Conservation (phyloP, 2,329 filamentous ascomycete genomes). For the Claviceps arundinis region DNA sequence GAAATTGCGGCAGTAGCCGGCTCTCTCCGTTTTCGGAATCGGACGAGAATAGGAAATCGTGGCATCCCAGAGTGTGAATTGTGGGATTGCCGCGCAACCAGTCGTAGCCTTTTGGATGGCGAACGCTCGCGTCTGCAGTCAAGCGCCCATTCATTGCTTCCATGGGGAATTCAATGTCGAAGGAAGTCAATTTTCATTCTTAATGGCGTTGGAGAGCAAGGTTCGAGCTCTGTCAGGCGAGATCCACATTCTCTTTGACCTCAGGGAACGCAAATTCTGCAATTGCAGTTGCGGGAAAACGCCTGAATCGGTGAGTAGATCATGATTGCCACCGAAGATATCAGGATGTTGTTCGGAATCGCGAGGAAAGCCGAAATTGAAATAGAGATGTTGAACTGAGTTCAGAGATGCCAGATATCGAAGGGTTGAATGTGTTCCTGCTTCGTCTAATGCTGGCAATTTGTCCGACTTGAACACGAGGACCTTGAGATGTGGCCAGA, state of each 20-base stretch:
- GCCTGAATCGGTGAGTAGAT: background rate
- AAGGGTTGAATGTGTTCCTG: constrained; percentile 5
- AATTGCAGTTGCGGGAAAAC: constrained; percentile 10
- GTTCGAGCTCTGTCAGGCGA: constrained; percentile 12
- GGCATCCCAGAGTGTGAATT: too few species aligned
- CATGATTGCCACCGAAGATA: background rate
- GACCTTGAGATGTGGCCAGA: background rate
- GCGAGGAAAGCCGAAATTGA: constrained; percentile 8
- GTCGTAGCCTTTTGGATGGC: too few species aligned
- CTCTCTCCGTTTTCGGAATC: too few species aligned
- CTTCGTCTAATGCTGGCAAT: too few species aligned
- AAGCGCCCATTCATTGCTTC: too few species aligned
- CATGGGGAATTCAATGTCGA: constrained; percentile 24
- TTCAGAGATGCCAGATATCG: constrained; percentile 15
- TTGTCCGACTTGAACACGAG: constrained; percentile 9
- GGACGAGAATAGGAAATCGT: too few species aligned
- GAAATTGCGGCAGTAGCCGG: too few species aligned
- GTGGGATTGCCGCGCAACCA: too few species aligned
- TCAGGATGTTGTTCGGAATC: constrained; percentile 7
- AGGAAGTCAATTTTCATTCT: constrained; percentile 16
- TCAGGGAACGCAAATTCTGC: constrained; percentile 15
- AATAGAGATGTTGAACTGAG: constrained; percentile 17
- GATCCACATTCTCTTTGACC: constrained; percentile 15
- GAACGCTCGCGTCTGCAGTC: too few species aligned
- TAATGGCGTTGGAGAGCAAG: constrained; percentile 15